Base-by-base conservation (phyloP, 2,329 filamentous ascomycete species). In the Alternaria sp. region DNA sequence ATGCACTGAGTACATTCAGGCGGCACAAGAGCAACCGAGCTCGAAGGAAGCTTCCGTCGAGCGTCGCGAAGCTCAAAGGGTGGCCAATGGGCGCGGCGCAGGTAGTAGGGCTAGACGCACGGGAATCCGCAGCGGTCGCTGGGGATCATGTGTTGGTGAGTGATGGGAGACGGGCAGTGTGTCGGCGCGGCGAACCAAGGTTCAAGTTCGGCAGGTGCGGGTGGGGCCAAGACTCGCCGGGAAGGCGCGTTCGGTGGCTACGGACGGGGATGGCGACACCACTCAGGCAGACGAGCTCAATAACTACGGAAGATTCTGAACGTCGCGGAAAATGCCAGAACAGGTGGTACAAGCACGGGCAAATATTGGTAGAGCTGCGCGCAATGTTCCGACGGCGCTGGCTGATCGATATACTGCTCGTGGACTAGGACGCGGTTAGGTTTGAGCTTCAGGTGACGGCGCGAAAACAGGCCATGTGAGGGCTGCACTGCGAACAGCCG, bases 1-100 rank as follows among this genome's bases (percentile, higher is more conserved):
- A 69, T 79, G 78, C 72, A 79, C 78, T 44, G 77, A 78, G 75
- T 78, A 80, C 78, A 80, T 80, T 73, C 75, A 75, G 70, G 65
- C 72, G 75, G 68, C 72, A 73, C 74, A 68, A 67, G 63, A 74
- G 72, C 72, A 65, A 69, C 70, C 74, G 70, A 67, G 72, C 68
- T 71, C 66, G 67, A 70, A 65, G 68, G 61, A 70, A 64, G 68
- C 51, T 54, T 60, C 59, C 53, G 60, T 63, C 66, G 59, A 62
- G 65, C 59, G 54, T 59, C 57, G 59, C 61, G 61, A 57, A 60
- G 61, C 53, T 63, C 63, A 51, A 54, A 57, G 34, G 45, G 54
- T 55, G 69, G 61, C 69, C 70, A 73, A 75, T 72, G 48, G 70
- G 62, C 41, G 60, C 58, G 49, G 57, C 50, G 54, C 34, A 16